Evolutionary conservation across 768 basidiomycete species (phyloP).

Genomic region (Albatrellus ellisii): DNA sequence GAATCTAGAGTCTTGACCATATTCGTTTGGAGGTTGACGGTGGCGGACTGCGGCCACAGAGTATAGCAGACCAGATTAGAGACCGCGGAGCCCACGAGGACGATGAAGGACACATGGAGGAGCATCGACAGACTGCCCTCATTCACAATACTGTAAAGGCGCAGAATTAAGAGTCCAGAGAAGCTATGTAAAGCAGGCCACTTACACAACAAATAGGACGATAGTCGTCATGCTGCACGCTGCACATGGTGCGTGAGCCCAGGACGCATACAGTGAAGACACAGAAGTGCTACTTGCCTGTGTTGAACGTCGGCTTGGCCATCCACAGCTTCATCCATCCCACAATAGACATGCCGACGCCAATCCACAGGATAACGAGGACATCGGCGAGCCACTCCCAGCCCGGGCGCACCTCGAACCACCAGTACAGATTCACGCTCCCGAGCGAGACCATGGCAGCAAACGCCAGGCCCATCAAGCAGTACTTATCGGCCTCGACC

Average conservation of each 20-base stretch:
- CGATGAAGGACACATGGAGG: slow-evolving; percentile 62
- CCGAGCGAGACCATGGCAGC: slow-evolving; percentile 60
- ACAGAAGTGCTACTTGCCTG: slow-evolving; percentile 36
- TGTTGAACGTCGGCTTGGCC: slow-evolving; percentile 78
- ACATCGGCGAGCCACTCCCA: slow-evolving; percentile 66
- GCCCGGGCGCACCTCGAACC: slow-evolving; percentile 56
- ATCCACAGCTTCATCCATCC: slow-evolving; percentile 94
- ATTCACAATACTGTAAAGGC: slow-evolving; percentile 51
- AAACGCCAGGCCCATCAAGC: slow-evolving; percentile 54
- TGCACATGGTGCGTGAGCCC: slow-evolving; percentile 16
- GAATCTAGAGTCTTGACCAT: slow-evolving; percentile 82
- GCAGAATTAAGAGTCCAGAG: background rate
- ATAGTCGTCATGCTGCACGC: slow-evolving; percentile 81
- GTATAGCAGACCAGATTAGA: slow-evolving; percentile 78
- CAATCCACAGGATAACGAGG: slow-evolving; percentile 72
- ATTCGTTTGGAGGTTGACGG: slow-evolving; percentile 65
- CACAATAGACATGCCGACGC: slow-evolving; percentile 62
- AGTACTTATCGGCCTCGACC: slow-evolving; percentile 83
- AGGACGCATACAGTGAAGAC: background rate
- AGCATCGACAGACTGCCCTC: slow-evolving; percentile 77
- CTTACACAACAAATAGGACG: slow-evolving; percentile 72
- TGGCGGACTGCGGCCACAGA: slow-evolving; percentile 81
- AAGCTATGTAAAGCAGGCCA: background rate
- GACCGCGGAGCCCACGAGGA: slow-evolving; percentile 59
- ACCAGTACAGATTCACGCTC: slow-evolving; percentile 72